Conservation (phyloP, 768 basidiomycete species). For the Pulveroboletus ravenelii region DNA sequence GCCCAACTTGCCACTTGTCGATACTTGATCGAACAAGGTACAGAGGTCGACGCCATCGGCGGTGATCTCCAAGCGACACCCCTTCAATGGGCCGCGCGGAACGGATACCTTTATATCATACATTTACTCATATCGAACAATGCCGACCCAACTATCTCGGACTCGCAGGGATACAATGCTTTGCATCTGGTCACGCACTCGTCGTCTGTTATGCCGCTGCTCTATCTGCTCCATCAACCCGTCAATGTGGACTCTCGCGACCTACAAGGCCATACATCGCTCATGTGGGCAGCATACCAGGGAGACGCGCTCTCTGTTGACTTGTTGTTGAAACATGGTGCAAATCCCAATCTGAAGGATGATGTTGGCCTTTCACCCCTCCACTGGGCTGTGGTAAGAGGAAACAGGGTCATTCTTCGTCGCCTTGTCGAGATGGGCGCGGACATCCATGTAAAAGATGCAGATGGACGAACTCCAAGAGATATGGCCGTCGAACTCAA, state of each 20-base stretch:
- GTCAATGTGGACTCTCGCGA: constrained; percentile 89
- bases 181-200: constrained; percentile 95
- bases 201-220: constrained; percentile 87
- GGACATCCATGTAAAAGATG: constrained; percentile 75
- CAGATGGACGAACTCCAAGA: constrained; percentile 78
- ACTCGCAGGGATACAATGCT: constrained; percentile 94
- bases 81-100: constrained; percentile 97
- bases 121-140: constrained; percentile 86
- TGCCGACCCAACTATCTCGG: constrained; percentile 87
- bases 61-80: constrained; percentile 94
- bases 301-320: constrained; percentile 96
- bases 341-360: constrained; percentile 72
- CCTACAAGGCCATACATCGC: constrained; percentile 85
- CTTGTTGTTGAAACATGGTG: constrained; percentile 81
- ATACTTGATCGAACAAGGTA: constrained; percentile 85
- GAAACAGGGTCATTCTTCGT: constrained; percentile 84
- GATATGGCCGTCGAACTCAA: constrained; percentile 96
- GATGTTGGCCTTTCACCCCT: constrained; percentile 81
- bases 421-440: constrained; percentile 83
- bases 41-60: constrained; percentile 90
- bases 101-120: constrained; percentile 93
- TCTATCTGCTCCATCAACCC: constrained; percentile 90
- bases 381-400: constrained; percentile 97
- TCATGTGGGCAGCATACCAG: constrained; percentile 99
- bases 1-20: constrained; percentile 87